Percentiles rank a stretch among this genome's conserved stretches.
Evolutionary conservation across 2,329 filamentous ascomycete species (phyloP).

Genomic region (Penicillium vulpinum): DNA sequence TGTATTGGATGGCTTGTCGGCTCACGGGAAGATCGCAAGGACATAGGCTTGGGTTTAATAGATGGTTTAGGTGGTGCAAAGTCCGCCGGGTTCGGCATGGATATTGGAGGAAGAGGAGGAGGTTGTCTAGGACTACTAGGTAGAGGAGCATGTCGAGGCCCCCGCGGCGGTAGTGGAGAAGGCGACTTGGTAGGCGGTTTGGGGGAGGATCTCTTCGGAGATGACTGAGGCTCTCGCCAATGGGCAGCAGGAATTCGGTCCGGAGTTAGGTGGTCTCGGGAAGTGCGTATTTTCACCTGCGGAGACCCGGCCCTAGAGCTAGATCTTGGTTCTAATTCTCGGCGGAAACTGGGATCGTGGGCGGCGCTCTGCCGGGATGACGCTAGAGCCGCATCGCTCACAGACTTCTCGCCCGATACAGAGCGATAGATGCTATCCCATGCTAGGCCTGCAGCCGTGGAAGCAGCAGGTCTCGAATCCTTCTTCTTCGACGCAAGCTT

Average conservation of each 20-base stretch:
- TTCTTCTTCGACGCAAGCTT: conserved; percentile 41
- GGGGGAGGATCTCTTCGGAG: conserved; percentile 17
- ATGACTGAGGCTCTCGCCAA: conserved; percentile 24
- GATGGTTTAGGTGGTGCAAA: conserved; percentile 31
- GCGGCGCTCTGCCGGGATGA: conserved; percentile 32
- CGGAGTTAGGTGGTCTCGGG: conserved; percentile 6
- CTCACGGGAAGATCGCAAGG: conserved; percentile 28
- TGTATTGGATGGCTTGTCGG: conserved; percentile 17
- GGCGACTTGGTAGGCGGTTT: conserved; percentile 6
- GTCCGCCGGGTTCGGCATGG: conserved; percentile 26
- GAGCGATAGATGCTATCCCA: conserved; percentile 49
- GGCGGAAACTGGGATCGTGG: conserved; percentile 28
- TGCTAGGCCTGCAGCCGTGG: conserved; percentile 64
- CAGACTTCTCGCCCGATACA: conserved; percentile 27
- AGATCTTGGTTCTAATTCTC: conserved; percentile 24
- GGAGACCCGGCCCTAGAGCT: conserved; percentile 28
- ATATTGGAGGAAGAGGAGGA: conserved; percentile 12
- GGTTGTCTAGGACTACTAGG: conserved; percentile 18
- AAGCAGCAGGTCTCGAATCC: conserved; percentile 55
- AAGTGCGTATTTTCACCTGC: conserved; percentile 10
- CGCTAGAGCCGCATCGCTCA: conserved; percentile 30
- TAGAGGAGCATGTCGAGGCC: conserved; percentile 12
- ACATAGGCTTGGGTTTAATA: conserved; percentile 41
- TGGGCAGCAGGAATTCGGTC: conserved; percentile 23
- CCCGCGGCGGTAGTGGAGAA: conserved; percentile 4